Base-by-base conservation (phyloP, 2,329 filamentous ascomycete genomes). In the Cadophora sp. region DNA sequence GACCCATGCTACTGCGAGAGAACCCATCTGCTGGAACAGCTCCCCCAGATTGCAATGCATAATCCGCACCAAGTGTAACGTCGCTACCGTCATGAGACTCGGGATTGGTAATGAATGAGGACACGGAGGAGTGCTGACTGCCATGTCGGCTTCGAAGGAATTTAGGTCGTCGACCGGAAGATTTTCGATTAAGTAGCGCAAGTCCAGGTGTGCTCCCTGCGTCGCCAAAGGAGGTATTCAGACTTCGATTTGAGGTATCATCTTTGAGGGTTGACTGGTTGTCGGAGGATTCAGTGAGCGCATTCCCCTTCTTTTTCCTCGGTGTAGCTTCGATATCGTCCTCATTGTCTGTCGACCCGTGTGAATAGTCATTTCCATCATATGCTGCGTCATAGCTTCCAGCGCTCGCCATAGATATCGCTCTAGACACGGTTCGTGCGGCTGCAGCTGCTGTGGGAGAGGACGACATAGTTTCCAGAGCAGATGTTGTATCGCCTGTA, bases 41-140 rank as follows among this genome's bases (percentile, higher is more conserved):
- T 29, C 93, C 92, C 22, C 92, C 93, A 1, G 92, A 92, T 75
- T 97, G 92, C 43, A 97, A 82, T 27, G 92, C 92, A 79, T 91
- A 96, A 78, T 97, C 94, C 9, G 89, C 88, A 7, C 91, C 91
- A 22, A 93, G 82, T 5, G 92, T 94, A 4, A 85, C 86, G 72
- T 97, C 93, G 76, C 90, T 95, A 9, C 82, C 83, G 69, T 88
- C 86, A 55, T 83, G 79, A 5, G 80, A 80, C n/a, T 86, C 85
- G 1, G 82, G 77, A 62, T 85, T 86, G 19, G 84, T 84, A n/a
- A 81, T 76, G 50, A 87, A 84, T 1, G 87, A 90, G 0, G 87
- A 90, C 3, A 85, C 82, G 1, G 87, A 90, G 4, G 87, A 90
- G 64, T 86, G 81, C 72, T 88, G 84, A 76, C 87, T 89, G 43